Evolutionary conservation across 306 rosid genomes (phyloP), one percentile per base, ranked within the genome.

Genomic region (Cucurbita moschata): DNA sequence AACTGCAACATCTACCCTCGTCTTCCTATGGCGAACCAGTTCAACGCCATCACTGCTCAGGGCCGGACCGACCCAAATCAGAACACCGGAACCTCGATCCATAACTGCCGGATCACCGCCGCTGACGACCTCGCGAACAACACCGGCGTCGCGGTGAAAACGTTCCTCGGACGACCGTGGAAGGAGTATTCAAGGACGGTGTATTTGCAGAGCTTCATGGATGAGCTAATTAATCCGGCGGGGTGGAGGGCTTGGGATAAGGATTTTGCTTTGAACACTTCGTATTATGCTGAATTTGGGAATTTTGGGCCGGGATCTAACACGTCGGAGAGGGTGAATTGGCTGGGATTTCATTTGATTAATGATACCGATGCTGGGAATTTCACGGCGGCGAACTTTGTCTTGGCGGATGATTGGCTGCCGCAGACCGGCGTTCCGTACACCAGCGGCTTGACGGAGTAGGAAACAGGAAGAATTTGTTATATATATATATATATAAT

Each of bases 211-310:
- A 85, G 77, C 6, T 81, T 8, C 18, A 85, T 93, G 78, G 94
- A 84, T 26, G 50, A 44, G n/a, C 72, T 86, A 79, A 57, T 93
- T 0, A 64, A 82, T 9, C 35, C 53, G 3, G 83, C 79, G 4
- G 98, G 98, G 11, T 88, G 97, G 98, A 83, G 80, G 1, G 88
- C 81, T 18, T 93, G 98, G 98, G 79, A 88, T 64, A 96, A 89
- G 4, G 83, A 86, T 10, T 93, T 88, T 77, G 97, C 98, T 0
- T 79, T 93, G 3, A 82, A 50, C 67, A 86, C 98, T 7, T 77
- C 84, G 80, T 93, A 86, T 73, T 93, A 93, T 50, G 98, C 90
- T 0, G 98, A 93, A 84, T 90, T 61, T 53, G 81, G 82, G 23
- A 92, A 92, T 65, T 82, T 80, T 0, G 97, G 96, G 9, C 83